Evolutionary conservation across 768 basidiomycete genomes (phyloP), one percentile per base, ranked within the genome.

Genomic region (Cystofilobasidium ferigula): DNA sequence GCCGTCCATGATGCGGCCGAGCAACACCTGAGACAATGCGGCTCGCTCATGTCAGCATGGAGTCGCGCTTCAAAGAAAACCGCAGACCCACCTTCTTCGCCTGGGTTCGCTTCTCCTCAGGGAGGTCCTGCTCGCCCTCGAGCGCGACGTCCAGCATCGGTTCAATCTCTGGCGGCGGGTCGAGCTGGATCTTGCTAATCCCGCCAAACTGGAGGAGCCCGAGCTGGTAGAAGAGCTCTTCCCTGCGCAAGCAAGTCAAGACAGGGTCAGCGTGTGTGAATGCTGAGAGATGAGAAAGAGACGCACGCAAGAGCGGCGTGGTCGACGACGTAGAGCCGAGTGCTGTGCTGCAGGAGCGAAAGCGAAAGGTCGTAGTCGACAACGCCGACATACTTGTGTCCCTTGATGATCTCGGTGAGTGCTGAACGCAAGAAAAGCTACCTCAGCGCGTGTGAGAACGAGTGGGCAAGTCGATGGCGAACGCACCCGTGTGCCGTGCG

Each of bases 201-300:
- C 87, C 82, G 1, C 92, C 89, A 72, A 99, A 99, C 74, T 98
- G 94, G 22, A 89, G 81, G 32, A 98, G 77, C 1, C 84, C 89
- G 9, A 99, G 81, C 73, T 99, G 95, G 76, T 95, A 97, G 75
- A 98, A 94, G 38, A 95, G 80, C 71, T 95, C 91, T 72, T 95
- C 91, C 0, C 92, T 95, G 64, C 12, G 20, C 24, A 34, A 24
- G 54, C 45, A 16, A 45, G 62, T 18, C 36, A 40, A 28, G 47
- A 10, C n/a, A n/a, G n/a, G 24, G 38, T 54, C 28, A 69, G 47
- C 20, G 4, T 32, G 16, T 6, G 35, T 26, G 30, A 36, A n/a
- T 16, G 12, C 12, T 28, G 1, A 53, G 26, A 57, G 1, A 10
- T 18, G 22, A 24, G 38, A 26, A 48, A 48, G 26, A 9, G 12